phyloP scores from a whole-genome alignment of 2,329 filamentous ascomycete genomes.

The Neoascochyta sp. region DNA sequence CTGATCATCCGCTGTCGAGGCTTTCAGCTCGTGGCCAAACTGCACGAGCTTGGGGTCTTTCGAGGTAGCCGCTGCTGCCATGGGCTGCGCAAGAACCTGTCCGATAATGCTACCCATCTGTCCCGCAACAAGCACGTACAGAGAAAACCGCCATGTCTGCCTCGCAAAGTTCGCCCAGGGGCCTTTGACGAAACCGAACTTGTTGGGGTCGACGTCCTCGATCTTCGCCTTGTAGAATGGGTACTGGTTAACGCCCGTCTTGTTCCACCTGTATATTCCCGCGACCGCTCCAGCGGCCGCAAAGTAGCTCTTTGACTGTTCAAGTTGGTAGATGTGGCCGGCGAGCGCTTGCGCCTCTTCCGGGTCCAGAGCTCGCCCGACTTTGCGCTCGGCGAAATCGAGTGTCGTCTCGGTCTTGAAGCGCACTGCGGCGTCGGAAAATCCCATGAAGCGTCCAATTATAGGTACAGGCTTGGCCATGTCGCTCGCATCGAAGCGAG shows the following conservation, averaged over 20 bases:
- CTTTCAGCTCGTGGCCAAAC: constrained; percentile 37
- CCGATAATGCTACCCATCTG: constrained; percentile 36
- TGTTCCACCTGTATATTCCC: constrained; percentile 35
- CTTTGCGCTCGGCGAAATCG: constrained; percentile 27
- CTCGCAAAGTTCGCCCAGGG: constrained; percentile 27
- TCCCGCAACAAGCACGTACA: constrained; percentile 24
- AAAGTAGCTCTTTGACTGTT: constrained; percentile 40
- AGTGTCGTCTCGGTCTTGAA: constrained; percentile 34
- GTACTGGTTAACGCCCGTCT: constrained; percentile 38
- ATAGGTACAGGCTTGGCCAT: constrained; percentile 39
- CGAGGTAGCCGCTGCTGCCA: constrained; percentile 32
- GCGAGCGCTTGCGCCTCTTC: constrained; percentile 45
- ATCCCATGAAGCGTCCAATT: constrained; percentile 29
- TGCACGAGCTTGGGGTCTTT: constrained; percentile 42
- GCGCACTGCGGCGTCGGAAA: constrained; percentile 21
- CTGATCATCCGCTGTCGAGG: constrained; percentile 11
- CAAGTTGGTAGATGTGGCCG: constrained; percentile 38
- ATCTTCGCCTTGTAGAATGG: constrained; percentile 42
- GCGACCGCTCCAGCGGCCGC: constrained; percentile 31
- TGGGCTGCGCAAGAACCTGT: constrained; percentile 29
- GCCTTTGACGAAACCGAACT: constrained; percentile 35
- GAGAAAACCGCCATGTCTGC: constrained; percentile 24
- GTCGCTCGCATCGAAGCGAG: constrained; percentile 36
- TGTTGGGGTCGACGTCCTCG: constrained; percentile 39
- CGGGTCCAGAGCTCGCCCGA: constrained; percentile 38